A percentile compares a stretch with the other conserved stretches of the same genome.
Conservation (phyloP, 2,329 filamentous ascomycete species). For the Neonectria ditissima region DNA sequence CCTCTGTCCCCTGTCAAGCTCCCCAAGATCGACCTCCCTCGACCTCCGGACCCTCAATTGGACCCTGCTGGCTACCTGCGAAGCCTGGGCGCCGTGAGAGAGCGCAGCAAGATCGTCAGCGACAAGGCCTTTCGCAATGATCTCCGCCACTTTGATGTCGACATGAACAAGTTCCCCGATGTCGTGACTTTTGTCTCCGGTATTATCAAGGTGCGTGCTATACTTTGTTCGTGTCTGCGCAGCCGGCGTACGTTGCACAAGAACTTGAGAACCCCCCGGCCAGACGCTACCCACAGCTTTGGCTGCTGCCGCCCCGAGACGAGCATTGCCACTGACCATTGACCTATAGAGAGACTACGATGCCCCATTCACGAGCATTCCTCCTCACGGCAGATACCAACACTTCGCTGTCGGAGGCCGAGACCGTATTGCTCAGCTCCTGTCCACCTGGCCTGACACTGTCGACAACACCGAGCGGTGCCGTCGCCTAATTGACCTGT, state of each 20-base stretch:
- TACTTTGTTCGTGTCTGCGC: neutral
- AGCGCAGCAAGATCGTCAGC: slow-evolving; percentile 78
- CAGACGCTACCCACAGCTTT: neutral
- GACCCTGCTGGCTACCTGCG: slow-evolving; percentile 92
- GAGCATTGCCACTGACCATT: slow-evolving; percentile 25
- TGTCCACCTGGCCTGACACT: slow-evolving; percentile 75
- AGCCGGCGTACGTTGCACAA: neutral
- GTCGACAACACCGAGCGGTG: slow-evolving; percentile 80
- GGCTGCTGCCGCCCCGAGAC: neutral
- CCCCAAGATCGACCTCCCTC: slow-evolving; percentile 83
- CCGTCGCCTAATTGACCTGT: slow-evolving; percentile 80
- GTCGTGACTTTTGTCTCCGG: slow-evolving; percentile 90
- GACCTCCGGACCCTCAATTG: slow-evolving; percentile 85
- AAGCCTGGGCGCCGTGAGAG: slow-evolving; percentile 88
- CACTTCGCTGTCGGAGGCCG: slow-evolving; percentile 85
- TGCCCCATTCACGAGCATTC: slow-evolving; percentile 72
- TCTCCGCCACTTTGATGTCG: slow-evolving; percentile 88
- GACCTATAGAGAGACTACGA: slow-evolving; percentile 64
- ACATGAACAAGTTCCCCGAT: slow-evolving; percentile 84
- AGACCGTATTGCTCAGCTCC: slow-evolving; percentile 77
- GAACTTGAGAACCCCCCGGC: neutral
- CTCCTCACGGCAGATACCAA: slow-evolving; percentile 87
- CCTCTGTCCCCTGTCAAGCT: slow-evolving; percentile 67
- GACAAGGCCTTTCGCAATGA: slow-evolving; percentile 82
- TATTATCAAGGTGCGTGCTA: slow-evolving; percentile 85